These are phyloP conservation scores for Mikania micrantha DNA, from an alignment of 129 eudicot genomes.

Conservation along the genomic window DNA sequence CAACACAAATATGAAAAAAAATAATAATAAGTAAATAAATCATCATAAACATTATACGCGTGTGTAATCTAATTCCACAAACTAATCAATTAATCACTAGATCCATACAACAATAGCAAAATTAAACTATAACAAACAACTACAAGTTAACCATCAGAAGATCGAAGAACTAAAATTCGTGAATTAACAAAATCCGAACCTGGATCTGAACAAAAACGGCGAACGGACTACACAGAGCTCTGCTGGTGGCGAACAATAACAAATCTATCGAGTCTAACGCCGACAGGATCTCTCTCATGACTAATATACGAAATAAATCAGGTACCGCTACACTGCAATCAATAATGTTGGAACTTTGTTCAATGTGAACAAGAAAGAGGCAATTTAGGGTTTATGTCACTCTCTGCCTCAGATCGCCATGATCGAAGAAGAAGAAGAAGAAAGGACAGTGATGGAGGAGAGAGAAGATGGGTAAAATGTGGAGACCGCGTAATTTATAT, in stretches of 20 bases:
- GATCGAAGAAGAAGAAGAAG: slow-evolving; percentile 25
- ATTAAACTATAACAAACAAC: not conserved
- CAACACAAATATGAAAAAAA: not conserved
- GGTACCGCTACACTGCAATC: slow-evolving; percentile 12
- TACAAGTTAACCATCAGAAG: not conserved
- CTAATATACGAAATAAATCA: not conserved
- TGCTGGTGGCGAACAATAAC: slow-evolving; percentile 53
- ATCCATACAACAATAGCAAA: slow-evolving; percentile 5
- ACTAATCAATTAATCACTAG: slow-evolving; percentile 3
- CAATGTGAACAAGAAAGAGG: not conserved
- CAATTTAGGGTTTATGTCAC: slow-evolving; percentile 5
- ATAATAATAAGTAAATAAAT: not conserved
- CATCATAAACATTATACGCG: not conserved
- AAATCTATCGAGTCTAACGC: slow-evolving; percentile 46
- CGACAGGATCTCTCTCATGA: slow-evolving; percentile 19
- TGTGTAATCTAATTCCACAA: not conserved
- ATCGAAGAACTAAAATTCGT: not conserved
- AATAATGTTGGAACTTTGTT: slow-evolving; percentile 14
- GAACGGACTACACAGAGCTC: slow-evolving; percentile 52
- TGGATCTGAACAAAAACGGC: slow-evolving; percentile 87
- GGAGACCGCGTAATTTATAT: slow-evolving; percentile 66
- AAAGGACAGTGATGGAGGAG: slow-evolving; percentile 24
- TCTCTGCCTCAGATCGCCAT: slow-evolving; percentile 53
- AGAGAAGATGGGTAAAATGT: slow-evolving; percentile 18
- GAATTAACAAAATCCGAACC: slow-evolving; percentile 26